A percentile compares a stretch with the other conserved stretches of the same genome.
phyloP scores from a whole-genome alignment of 1,284 basidiomycete genomes.

The Hypsizygus ulmarius region DNA sequence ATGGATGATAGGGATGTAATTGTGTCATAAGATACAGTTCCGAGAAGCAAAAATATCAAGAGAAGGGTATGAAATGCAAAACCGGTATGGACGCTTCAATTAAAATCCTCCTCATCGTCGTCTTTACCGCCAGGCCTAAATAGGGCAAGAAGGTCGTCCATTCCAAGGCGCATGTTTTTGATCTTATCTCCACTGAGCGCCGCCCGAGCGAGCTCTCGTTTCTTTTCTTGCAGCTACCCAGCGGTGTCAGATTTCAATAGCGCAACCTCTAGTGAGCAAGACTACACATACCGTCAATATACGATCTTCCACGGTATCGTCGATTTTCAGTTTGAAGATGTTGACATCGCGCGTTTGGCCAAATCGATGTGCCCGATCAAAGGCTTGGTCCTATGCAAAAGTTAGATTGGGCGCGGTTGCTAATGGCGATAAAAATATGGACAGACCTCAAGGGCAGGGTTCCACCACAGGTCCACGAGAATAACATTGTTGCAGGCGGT shows the following conservation, averaged over 20 bases:
- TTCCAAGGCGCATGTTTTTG: constrained; percentile 80
- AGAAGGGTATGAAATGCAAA: constrained; percentile 1
- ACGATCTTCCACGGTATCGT: constrained; percentile 87
- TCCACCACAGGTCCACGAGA: constrained; percentile 95
- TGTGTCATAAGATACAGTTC: constrained; percentile 1
- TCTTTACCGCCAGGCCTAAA: constrained; percentile 59
- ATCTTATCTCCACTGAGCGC: constrained; percentile 87
- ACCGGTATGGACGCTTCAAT: constrained; percentile 20
- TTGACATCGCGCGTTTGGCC: constrained; percentile 87
- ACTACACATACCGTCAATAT: constrained; percentile 59
- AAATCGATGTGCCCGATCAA: constrained; percentile 88
- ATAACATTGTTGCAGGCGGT: constrained; percentile 95
- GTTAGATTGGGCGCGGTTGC: not conserved
- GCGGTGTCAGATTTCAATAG: constrained; percentile 2
- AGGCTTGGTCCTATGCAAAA: constrained; percentile 74
- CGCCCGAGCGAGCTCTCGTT: constrained; percentile 81
- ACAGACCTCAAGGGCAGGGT: constrained; percentile 77
- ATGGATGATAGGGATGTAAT: not conserved
- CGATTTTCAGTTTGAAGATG: constrained; percentile 92
- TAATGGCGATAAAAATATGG: not conserved
- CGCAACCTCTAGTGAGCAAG: not conserved
- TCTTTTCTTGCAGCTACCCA: constrained; percentile 74
- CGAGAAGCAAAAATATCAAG: not conserved
- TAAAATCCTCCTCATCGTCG: constrained; percentile 55
- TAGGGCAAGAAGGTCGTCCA: constrained; percentile 80